Base-by-base conservation (phyloP, 148 eudicot species). In the Euryodendron excelsum region DNA sequence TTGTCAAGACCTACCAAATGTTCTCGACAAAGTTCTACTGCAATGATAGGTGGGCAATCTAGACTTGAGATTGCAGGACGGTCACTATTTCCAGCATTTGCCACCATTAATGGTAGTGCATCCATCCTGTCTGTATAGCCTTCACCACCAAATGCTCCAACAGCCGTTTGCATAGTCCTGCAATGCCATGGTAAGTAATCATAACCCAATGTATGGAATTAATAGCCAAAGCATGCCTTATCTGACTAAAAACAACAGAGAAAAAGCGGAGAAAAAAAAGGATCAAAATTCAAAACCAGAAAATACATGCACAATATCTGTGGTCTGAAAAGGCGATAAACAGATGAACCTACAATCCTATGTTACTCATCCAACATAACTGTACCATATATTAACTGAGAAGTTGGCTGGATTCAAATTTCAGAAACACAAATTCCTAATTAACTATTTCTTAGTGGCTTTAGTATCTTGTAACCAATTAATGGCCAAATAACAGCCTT, bases 151-250 rank as follows among this genome's bases (percentile, higher is more conserved):
- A 95, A 95, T 73, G 91, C 98, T 77, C 98, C 98, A 83, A 88
- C 97, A 48, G 98, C 97, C 80, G 99, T 95, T 84, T 95, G 99
- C 87, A 95, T 91, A 50, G 99, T 93, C 89, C 99, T 93, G 79
- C 74, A 85, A 71, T 73, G 75, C 45, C 77, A 86, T 47, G 47
- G 67, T 3, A 77, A 69, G 58, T 30, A 61, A 72, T 13, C 41
- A 59, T 64, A 73, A 73, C 3, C 34, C 18, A 20, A 30, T 41
- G 23, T 18, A 2, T 53, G 63, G 9, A 20, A 55, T 21, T 15
- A 47, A 21, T 37, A 28, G 18, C 63, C 18, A 30, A 77, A 55
- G 64, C 36, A 76, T 61, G 78, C 69, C 53, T 61, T 39, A 44
- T 44, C 30, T 1, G 20, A 30, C 44, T 61, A 47, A 69, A 31